These are phyloP conservation scores for Arabidopsis thaliana DNA, from an alignment of 345 rosid genomes.

Conservation along the genomic window TAIR10.1 NC_003075.7:9601001-9601500, in stretches of 20 bases:
- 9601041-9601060: slow-evolving; percentile 24
- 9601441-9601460: slow-evolving; percentile 36
- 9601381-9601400: not conserved
- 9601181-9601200: not conserved
- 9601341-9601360: slow-evolving; percentile 29
- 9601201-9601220: slow-evolving; percentile 27
- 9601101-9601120: slow-evolving; percentile 17
- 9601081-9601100: slow-evolving; percentile 7
- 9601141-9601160: slow-evolving; percentile 27
- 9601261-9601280: slow-evolving; percentile 33
- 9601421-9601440: slow-evolving; percentile 43
- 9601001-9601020: slow-evolving; percentile 9
- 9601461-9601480: slow-evolving; percentile 31
- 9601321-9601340: slow-evolving; percentile 26
- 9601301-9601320: slow-evolving; percentile 36
- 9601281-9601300: slow-evolving; percentile 33
- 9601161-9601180: not conserved
- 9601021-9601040: slow-evolving; percentile 42
- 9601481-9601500: slow-evolving; percentile 14
- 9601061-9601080: slow-evolving; percentile 16
- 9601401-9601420: slow-evolving; percentile 46
- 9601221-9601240: slow-evolving; percentile 25
- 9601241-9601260: slow-evolving; percentile 4
- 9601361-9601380: slow-evolving; percentile 5
- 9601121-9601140: slow-evolving; percentile 40